Evolutionary conservation across 2,329 filamentous ascomycete species (phyloP).

Genomic region (Aureobasidium subglaciale): DNA sequence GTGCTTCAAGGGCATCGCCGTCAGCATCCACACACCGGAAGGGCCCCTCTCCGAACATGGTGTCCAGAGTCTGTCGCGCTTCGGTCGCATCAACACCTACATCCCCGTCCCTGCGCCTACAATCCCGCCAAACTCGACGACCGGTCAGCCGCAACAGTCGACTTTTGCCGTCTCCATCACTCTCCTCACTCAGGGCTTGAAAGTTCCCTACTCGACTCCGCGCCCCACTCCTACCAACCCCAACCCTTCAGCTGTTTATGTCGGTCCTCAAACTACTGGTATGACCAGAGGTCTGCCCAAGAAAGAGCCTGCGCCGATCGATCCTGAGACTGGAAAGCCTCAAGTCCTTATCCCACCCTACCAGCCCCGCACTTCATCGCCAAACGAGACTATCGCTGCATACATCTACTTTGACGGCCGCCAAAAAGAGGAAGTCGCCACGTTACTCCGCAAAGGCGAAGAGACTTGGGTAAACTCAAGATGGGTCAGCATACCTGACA

Average conservation of each 20-base stretch:
- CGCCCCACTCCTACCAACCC: conserved; percentile 71
- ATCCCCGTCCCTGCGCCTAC: conserved; percentile 90
- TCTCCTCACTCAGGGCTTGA: conserved; percentile 76
- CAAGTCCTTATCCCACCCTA: conserved; percentile 67
- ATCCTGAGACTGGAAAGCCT: conserved; percentile 37
- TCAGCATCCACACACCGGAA: conserved; percentile 82
- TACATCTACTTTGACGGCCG: conserved; percentile 99
- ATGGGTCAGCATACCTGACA: conserved; percentile 90
- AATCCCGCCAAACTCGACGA: conserved; percentile 56
- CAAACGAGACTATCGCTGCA: conserved; percentile 94
- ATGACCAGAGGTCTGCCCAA: conserved; percentile 48
- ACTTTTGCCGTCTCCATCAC: conserved; percentile 98
- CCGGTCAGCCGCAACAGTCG: conserved; percentile 78
- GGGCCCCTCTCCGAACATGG: conserved; percentile 85
- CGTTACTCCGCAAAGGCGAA: conserved; percentile 80
- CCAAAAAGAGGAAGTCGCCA: conserved; percentile 93
- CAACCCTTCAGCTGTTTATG: conserved; percentile 72
- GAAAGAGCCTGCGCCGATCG: conserved; percentile 38
- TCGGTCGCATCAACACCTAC: conserved; percentile 91
- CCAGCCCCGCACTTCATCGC: conserved; percentile 82
- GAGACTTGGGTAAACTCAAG: conserved; percentile 99
- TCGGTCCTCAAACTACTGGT: conserved; percentile 43
- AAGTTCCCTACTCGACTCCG: conserved; percentile 87
- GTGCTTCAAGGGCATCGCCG: conserved; percentile 98
- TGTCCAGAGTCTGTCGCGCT: conserved; percentile 85